Percentiles rank a stretch among this genome's conserved stretches.
phyloP scores from a whole-genome alignment of 2,329 filamentous ascomycete species.

The Ophiostoma populinum region DNA sequence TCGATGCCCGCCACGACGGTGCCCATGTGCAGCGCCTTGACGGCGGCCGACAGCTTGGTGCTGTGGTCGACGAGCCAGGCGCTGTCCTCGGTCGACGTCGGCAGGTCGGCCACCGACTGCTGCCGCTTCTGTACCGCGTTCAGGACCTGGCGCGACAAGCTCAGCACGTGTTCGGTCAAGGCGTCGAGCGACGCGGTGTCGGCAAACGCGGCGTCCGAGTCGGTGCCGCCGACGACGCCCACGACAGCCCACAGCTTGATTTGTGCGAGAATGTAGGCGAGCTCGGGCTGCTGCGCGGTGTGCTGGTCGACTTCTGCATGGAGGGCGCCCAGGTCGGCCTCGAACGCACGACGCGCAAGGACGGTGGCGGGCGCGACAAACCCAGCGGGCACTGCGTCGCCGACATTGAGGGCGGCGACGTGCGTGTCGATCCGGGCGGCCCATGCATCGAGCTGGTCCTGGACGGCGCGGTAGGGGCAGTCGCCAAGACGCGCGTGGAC shows the following conservation, averaged over 20 bases:
- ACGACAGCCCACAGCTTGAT: conserved; percentile 40
- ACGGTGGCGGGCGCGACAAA: conserved; percentile 26
- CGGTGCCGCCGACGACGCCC: not conserved
- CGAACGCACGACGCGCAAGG: conserved; percentile 19
- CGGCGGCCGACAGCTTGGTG: conserved; percentile 31
- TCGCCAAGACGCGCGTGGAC: conserved; percentile 50
- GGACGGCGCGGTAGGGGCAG: conserved; percentile 26
- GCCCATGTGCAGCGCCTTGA: conserved; percentile 40
- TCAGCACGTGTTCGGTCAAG: conserved; percentile 42
- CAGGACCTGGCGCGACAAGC: conserved; percentile 56
- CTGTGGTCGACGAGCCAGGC: conserved; percentile 45
- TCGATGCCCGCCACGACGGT: conserved; percentile 31
- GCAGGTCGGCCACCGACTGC: conserved; percentile 34
- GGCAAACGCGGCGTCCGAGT: not conserved
- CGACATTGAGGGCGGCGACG: conserved; percentile 11
- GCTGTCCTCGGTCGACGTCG: conserved; percentile 40
- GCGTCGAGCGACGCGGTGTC: conserved; percentile 15
- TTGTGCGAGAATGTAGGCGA: conserved; percentile 49
- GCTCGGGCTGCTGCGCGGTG: conserved; percentile 32
- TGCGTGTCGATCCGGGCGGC: conserved; percentile 14
- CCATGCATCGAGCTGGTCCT: conserved; percentile 32
- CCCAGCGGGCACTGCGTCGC: conserved; percentile 32
- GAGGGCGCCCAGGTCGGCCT: conserved; percentile 21
- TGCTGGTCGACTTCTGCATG: conserved; percentile 24
- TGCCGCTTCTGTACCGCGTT: conserved; percentile 62